phyloP scores from a whole-genome alignment of 2,329 filamentous ascomycete genomes.

The Ceratocystis cacaofunesta region DNA sequence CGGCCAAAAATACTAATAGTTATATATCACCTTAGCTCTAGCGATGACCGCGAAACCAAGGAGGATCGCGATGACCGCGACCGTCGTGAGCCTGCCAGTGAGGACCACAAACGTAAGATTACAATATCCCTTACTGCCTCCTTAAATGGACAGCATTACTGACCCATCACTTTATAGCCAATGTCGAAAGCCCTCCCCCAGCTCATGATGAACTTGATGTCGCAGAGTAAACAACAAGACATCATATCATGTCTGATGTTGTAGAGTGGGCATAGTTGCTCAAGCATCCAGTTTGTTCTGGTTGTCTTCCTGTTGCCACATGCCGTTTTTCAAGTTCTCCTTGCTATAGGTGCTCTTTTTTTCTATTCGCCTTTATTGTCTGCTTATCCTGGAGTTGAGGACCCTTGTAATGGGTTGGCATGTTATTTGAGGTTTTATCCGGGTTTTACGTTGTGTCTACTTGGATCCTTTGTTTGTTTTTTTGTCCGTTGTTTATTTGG shows the following conservation, averaged over 20 bases:
- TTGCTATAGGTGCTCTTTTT: background rate
- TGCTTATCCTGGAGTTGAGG: slow-evolving; percentile 12
- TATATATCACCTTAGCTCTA: slow-evolving; percentile 21
- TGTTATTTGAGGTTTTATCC: background rate
- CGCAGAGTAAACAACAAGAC: slow-evolving; percentile 46
- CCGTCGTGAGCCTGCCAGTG: slow-evolving; percentile 68
- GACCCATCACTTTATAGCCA: background rate
- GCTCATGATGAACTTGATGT: slow-evolving; percentile 92
- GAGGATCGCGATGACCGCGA: slow-evolving; percentile 59
- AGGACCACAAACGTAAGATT: slow-evolving; percentile 70
- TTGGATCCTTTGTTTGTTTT: background rate
- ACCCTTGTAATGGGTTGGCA: slow-evolving; percentile 1
- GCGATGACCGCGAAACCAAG: slow-evolving; percentile 38
- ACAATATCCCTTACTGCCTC: slow-evolving; percentile 16
- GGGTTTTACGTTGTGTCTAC: background rate
- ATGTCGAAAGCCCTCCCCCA: slow-evolving; percentile 59
- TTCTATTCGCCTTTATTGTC: slow-evolving; percentile 2
- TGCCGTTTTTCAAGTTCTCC: background rate
- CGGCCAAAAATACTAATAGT: background rate
- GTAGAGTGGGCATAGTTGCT: background rate
- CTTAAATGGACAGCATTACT: background rate
- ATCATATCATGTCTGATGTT: no score
- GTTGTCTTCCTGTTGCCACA: background rate
- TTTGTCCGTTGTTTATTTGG: background rate
- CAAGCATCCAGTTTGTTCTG: background rate